Percentiles rank a stretch among this genome's conserved stretches.
phyloP scores from a whole-genome alignment of 1,284 basidiomycete genomes.

The Amylostereum chailletii region DNA sequence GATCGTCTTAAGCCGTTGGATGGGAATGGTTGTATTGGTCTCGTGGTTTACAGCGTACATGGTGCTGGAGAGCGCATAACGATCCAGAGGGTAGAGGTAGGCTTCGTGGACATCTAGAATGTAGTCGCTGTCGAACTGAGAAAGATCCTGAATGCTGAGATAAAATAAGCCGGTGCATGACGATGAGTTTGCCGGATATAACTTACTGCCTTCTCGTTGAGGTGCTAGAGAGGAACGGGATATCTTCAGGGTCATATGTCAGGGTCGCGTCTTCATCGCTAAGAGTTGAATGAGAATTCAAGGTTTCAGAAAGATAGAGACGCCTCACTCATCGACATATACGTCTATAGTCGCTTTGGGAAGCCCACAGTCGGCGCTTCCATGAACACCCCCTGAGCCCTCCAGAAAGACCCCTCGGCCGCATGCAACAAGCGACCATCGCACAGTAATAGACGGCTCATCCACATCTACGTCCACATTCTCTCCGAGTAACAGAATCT shows the following conservation, averaged over 20 bases:
- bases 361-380: constrained; percentile 36
- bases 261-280: constrained; percentile 28
- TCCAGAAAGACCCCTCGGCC: constrained; percentile 36
- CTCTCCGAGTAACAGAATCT: constrained; percentile 48
- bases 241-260: constrained; percentile 35
- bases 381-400: constrained; percentile 41
- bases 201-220: constrained; percentile 34
- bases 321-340: constrained; percentile 41
- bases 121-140: constrained; percentile 50
- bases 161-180: neutral
- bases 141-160: constrained; percentile 42
- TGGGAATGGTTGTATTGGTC: constrained; percentile 31
- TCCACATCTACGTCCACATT: constrained; percentile 50
- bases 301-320: neutral
- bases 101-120: constrained; percentile 48
- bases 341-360: constrained; percentile 33
- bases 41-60: constrained; percentile 27
- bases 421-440: constrained; percentile 51
- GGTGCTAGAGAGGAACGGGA: constrained; percentile 32
- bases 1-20: constrained; percentile 35
- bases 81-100: constrained; percentile 50
- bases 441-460: constrained; percentile 45
- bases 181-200: neutral
- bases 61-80: constrained; percentile 41
- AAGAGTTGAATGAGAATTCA: neutral